phyloP scores from a whole-genome alignment of 768 basidiomycete species.

The Psilocybe tampanensis region DNA sequence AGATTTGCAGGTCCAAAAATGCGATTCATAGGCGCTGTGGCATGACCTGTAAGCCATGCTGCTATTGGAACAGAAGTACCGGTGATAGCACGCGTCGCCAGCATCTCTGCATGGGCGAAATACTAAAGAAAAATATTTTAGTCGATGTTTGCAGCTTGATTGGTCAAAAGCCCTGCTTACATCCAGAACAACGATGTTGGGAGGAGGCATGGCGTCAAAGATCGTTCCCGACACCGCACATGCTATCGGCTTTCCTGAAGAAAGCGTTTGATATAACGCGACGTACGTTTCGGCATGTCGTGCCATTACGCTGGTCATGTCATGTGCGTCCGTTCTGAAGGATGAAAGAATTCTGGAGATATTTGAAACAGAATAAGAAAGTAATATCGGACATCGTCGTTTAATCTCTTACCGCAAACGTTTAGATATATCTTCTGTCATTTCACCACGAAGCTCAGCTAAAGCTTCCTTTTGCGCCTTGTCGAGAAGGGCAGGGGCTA shows the following conservation, averaged over 20 bases:
- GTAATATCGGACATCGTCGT: too few species aligned
- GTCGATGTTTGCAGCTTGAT: neutral
- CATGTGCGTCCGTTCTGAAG: neutral
- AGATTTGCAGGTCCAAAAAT: too few species aligned
- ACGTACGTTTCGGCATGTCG: conserved; percentile 5
- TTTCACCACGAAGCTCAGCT: neutral
- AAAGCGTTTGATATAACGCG: conserved; percentile 7
- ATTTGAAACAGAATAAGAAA: too few species aligned
- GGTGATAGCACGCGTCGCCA: neutral
- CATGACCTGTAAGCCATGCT: neutral
- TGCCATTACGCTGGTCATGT: neutral
- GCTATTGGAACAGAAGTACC: neutral
- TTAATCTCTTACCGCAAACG: neutral
- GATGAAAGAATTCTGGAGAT: conserved; percentile 1
- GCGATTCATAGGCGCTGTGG: too few species aligned
- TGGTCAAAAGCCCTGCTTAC: neutral
- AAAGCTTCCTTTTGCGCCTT: conserved; percentile 7
- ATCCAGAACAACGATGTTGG: conserved; percentile 12
- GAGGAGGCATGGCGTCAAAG: conserved; percentile 9
- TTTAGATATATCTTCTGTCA: neutral
- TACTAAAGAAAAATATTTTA: neutral
- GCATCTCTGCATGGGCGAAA: neutral
- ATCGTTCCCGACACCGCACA: conserved; percentile 5
- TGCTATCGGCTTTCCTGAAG: conserved; percentile 7
- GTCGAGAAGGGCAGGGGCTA: conserved; percentile 5